These are phyloP conservation scores for Singerocomus rubriflavus DNA, from an alignment of 1,284 basidiomycete genomes.

Conservation along the genomic window DNA sequence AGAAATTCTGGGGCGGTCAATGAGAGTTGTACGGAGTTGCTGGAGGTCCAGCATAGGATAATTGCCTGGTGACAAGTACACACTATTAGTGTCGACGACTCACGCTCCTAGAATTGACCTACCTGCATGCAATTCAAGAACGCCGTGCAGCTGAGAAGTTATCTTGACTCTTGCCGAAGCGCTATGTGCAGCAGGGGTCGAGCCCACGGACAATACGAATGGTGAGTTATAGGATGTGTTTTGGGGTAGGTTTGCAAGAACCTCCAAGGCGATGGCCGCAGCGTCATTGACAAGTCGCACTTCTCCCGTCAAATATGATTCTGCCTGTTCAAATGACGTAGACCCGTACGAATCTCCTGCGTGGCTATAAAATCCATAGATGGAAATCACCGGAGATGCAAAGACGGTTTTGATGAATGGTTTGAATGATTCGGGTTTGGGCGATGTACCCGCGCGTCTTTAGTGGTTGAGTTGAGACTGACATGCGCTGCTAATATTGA, in stretches of 20 bases:
- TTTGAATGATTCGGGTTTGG: conserved; percentile 53
- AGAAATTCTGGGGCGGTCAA: conserved; percentile 56
- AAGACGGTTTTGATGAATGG: conserved; percentile 53
- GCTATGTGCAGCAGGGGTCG: conserved; percentile 84
- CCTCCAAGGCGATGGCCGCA: conserved; percentile 54
- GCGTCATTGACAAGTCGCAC: conserved; percentile 68
- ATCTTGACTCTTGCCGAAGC: conserved; percentile 56
- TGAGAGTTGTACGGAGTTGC: conserved; percentile 72
- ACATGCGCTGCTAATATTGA: background rate
- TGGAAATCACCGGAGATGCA: conserved; percentile 50
- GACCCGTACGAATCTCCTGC: conserved; percentile 77
- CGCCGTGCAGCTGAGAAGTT: conserved; percentile 51
- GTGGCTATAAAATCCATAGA: conserved; percentile 86
- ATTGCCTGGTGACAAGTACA: conserved; percentile 49
- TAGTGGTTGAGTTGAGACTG: conserved; percentile 6
- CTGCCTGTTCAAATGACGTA: conserved; percentile 59
- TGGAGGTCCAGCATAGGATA: conserved; percentile 86
- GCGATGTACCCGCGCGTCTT: conserved; percentile 79
- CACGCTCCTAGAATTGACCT: conserved; percentile 13
- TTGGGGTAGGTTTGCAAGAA: conserved; percentile 39
- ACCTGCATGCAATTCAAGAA: conserved; percentile 76
- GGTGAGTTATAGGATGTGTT: conserved; percentile 37
- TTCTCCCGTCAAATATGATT: conserved; percentile 67
- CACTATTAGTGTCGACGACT: conserved; percentile 5
- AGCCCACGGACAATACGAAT: conserved; percentile 77